phyloP scores from a whole-genome alignment of 2,329 filamentous ascomycete genomes.

The Botrytis cinerea region DNA sequence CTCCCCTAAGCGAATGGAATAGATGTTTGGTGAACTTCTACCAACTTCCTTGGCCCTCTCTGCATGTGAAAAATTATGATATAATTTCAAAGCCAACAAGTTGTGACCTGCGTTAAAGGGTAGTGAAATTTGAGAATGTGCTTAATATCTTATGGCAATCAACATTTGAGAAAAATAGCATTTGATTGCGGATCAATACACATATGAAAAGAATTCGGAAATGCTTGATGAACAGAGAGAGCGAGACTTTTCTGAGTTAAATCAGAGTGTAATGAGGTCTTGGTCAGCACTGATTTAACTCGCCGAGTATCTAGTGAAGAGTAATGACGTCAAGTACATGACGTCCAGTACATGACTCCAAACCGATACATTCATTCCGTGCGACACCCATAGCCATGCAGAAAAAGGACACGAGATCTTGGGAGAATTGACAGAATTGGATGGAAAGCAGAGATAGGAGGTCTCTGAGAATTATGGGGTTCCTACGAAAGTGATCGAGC shows the following conservation, averaged over 20 bases:
- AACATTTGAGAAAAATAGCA: not conserved
- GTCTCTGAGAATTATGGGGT: not conserved
- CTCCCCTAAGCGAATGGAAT: not conserved
- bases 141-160: not conserved
- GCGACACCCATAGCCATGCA: not conserved
- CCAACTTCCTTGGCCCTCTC: not conserved
- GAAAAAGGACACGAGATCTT: not conserved
- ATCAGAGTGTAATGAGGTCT: not conserved
- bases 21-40: not conserved
- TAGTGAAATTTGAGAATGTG: not conserved
- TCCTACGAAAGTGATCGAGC: not conserved
- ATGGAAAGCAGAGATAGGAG: not conserved
- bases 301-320: not conserved
- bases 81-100: not conserved
- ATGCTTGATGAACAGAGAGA: not conserved
- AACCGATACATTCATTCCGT: not conserved
- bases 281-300: fast-evolving
- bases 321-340: not conserved
- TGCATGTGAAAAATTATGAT: not conserved
- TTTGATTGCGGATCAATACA: not conserved
- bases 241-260: not conserved
- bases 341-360: not conserved
- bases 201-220: too few relatives aligned
- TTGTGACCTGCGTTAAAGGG: fast-evolving
- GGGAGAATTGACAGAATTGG: not conserved